phyloP scores from a whole-genome alignment of 2,329 filamentous ascomycete species.

The Aspergillus oerlinghausenensis region DNA sequence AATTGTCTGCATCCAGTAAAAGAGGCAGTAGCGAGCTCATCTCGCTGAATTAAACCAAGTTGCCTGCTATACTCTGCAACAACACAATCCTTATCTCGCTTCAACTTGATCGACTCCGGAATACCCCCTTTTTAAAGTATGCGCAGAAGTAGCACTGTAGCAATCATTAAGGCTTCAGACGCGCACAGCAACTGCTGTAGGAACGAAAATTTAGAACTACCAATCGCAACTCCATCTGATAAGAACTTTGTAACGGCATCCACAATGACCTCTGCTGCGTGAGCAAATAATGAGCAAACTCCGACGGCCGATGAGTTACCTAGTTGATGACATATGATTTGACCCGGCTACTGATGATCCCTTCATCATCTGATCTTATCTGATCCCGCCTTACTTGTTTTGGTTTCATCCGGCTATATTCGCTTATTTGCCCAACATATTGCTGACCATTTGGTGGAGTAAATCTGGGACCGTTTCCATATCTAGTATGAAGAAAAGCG shows the following conservation, averaged over 20 bases:
- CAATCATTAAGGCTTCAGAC: background rate
- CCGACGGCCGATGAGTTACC: background rate
- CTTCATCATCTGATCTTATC: slow-evolving; percentile 23
- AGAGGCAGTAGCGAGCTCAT: background rate
- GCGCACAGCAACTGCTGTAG: too few relatives aligned
- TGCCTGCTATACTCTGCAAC: background rate
- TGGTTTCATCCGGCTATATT: background rate
- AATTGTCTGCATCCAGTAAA: background rate
- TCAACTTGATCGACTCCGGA: background rate
- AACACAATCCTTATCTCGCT: background rate
- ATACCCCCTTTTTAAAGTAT: background rate
- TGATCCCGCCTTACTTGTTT: slow-evolving; percentile 18
- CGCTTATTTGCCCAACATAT: background rate
- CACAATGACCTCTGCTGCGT: background rate
- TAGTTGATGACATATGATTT: background rate
- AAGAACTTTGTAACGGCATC: background rate
- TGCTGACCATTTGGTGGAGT: background rate
- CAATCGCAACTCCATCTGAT: background rate
- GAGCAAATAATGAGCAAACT: background rate
- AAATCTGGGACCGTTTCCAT: background rate
- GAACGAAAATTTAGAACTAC: background rate
- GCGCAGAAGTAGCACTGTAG: background rate
- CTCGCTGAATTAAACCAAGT: background rate
- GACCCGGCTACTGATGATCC: slow-evolving; percentile 6
- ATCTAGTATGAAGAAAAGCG: background rate